Base-by-base conservation (phyloP, 139 green algal species). In the Micractinium conductrix region DNA sequence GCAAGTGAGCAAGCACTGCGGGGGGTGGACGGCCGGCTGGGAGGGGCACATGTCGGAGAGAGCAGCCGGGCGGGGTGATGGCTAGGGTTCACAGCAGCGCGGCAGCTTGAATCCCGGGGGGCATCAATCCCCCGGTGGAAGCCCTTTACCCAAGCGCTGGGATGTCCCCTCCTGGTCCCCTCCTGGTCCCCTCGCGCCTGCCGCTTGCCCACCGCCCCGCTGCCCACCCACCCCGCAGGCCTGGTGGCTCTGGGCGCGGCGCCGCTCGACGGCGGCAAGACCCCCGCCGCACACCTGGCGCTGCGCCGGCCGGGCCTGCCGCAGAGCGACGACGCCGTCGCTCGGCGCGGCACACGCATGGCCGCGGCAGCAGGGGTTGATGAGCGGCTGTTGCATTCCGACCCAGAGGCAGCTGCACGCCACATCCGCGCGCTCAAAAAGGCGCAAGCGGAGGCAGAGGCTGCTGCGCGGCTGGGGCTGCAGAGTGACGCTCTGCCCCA, bases 331-430 rank as follows among this genome's bases (percentile, higher is more conserved):
- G 76, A 71, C 26, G 76, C 22, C 7, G 76, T n/a, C 38, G 40
- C 40, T 1, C 60, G 78, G n/a, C 78, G 78, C 4, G 62, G 42
- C 30, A 83, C 78, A 12, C 78, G 78, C 7, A 30, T 74, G 4
- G 78, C 78, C 0, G 62, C n/a, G 19, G 40, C 38, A 16, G 22
- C 33, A 22, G 42, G 28, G 28, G 33, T 62, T 17, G 62, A 74
- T 43, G 33, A 74, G n/a, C 19, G 62, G 19, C 62, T 83, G 78
- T 42, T 83, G 42, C 62, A 83, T 33, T 60, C 38, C 42, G 43
- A 78, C 74, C 53, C 67, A 24, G 65, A 88, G 83, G 87, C 60
- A 30, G 68, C 53, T 10, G 65, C 63, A 3, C 73, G 74, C 37
- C 42, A 55, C 42, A 78, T 55, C 67, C 37, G 71, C 26, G 72